Percentiles rank a stretch among this genome's conserved stretches.
phyloP scores from a whole-genome alignment of 169 alveolate genomes.

The Plasmodium yoelii region DNA sequence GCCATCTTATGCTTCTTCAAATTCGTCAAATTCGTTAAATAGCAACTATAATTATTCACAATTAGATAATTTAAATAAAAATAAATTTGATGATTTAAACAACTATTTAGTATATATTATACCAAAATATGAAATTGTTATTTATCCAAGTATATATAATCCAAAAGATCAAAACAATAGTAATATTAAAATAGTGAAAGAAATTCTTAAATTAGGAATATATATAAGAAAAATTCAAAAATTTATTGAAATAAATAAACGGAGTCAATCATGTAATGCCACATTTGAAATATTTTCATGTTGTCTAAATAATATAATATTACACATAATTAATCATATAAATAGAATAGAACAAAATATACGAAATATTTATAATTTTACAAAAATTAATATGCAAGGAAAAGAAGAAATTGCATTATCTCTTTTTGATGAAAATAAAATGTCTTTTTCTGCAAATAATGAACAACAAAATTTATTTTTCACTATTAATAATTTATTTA shows the following conservation, averaged over 20 bases:
- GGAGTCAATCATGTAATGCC: constrained; percentile 55
- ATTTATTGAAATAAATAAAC: constrained; percentile 63
- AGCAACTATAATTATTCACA: too few species aligned
- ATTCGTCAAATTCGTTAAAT: not conserved
- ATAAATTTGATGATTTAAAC: not conserved
- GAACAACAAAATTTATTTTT: constrained; percentile 66
- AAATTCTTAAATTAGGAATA: constrained; percentile 50
- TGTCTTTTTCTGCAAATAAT: constrained; percentile 56
- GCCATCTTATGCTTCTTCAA: not conserved
- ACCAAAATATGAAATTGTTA: constrained; percentile 46
- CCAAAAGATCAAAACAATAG: constrained; percentile 31
- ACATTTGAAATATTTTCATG: constrained; percentile 72
- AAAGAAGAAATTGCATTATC: constrained; percentile 19
- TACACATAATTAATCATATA: constrained; percentile 62
- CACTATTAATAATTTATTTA: constrained; percentile 69
- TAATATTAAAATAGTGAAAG: constrained; percentile 50
- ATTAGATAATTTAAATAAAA: not conserved
- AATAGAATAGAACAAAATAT: constrained; percentile 62
- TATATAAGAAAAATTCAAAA: constrained; percentile 53
- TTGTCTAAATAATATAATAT: constrained; percentile 42
- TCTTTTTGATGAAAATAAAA: constrained; percentile 47
- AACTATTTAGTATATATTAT: constrained; percentile 34
- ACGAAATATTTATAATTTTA: constrained; percentile 64
- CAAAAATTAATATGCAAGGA: constrained; percentile 49
- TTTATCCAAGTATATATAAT: constrained; percentile 24